Percentiles rank a stretch among this genome's conserved stretches.
These are phyloP conservation scores for Platanthera guangdongensis DNA, from an alignment of 106 monocot species.

Conservation along the genomic window DNA sequence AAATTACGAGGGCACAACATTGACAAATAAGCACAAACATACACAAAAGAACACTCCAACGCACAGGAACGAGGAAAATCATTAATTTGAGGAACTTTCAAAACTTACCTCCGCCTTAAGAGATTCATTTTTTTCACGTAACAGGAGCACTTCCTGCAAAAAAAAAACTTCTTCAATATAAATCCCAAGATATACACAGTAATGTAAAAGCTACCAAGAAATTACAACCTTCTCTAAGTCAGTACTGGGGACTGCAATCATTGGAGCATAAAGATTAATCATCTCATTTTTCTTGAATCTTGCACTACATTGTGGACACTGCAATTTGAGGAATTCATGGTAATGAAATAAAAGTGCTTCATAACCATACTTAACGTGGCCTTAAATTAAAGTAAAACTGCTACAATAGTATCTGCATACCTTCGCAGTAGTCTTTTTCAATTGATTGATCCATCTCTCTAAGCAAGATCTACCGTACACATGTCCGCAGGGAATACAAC, in stretches of 20 bases:
- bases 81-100: not conserved
- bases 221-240: conserved; percentile 49
- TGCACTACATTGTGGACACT: conserved; percentile 43
- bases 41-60: not conserved
- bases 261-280: conserved; percentile 40
- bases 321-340: conserved; percentile 10
- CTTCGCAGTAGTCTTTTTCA: conserved; percentile 36
- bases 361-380: not conserved
- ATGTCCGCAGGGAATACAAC: conserved; percentile 81
- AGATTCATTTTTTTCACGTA: conserved; percentile 47
- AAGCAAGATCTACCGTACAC: conserved; percentile 72
- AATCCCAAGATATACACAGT: conserved; percentile 1
- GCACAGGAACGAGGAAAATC: not conserved
- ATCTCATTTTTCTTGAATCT: conserved; percentile 24
- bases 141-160: conserved; percentile 46
- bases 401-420: conserved; percentile 16
- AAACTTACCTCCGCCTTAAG: conserved; percentile 40
- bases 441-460: conserved; percentile 55
- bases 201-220: not conserved
- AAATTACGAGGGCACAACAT: not conserved
- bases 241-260: conserved; percentile 35
- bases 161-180: conserved; percentile 10
- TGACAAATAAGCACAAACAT: not conserved
- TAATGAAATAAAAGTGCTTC: not conserved
- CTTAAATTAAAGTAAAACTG: not conserved